These are phyloP conservation scores for Xylariales sp. DNA, from an alignment of 2,329 filamentous ascomycete species.

Conservation along the genomic window DNA sequence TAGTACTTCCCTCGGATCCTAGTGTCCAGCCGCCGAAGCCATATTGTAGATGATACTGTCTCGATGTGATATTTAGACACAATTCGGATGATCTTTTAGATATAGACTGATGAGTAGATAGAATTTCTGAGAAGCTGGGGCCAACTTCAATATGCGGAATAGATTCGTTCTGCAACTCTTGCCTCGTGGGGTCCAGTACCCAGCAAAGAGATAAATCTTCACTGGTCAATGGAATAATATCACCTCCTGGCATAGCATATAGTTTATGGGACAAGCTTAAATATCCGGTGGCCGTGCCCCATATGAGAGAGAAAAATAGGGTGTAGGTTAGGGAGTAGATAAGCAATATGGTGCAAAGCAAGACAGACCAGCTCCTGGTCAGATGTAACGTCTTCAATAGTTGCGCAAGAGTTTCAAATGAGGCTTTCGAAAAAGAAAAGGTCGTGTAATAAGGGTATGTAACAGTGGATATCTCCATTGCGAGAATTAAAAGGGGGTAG, in stretches of 20 bases:
- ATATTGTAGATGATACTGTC: background rate
- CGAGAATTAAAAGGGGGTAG: constrained; percentile 20
- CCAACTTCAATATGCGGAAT: background rate
- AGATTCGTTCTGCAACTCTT: background rate
- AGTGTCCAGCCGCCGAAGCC: background rate
- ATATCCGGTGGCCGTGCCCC: constrained; percentile 27
- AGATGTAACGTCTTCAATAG: background rate
- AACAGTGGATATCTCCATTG: constrained; percentile 25
- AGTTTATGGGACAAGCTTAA: constrained; percentile 29
- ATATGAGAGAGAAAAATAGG: constrained; percentile 23
- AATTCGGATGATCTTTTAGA: background rate
- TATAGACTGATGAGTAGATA: background rate
- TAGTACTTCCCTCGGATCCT: background rate
- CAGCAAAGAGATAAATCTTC: constrained; percentile 21
- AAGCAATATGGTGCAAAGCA: background rate
- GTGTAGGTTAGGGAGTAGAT: constrained; percentile 17
- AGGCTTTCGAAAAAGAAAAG: constrained; percentile 15
- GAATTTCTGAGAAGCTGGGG: background rate
- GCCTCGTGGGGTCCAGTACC: constrained; percentile 16
- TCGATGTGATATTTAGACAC: background rate
- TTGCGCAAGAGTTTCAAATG: background rate
- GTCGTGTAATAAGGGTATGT: constrained; percentile 13
- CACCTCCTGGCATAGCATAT: constrained; percentile 23
- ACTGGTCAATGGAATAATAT: constrained; percentile 8
- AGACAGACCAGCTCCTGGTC: background rate